Evolutionary conservation across 2,329 filamentous ascomycete species (phyloP), one percentile per base, ranked within the genome.

Genomic region (Fusarium tuaranense): DNA sequence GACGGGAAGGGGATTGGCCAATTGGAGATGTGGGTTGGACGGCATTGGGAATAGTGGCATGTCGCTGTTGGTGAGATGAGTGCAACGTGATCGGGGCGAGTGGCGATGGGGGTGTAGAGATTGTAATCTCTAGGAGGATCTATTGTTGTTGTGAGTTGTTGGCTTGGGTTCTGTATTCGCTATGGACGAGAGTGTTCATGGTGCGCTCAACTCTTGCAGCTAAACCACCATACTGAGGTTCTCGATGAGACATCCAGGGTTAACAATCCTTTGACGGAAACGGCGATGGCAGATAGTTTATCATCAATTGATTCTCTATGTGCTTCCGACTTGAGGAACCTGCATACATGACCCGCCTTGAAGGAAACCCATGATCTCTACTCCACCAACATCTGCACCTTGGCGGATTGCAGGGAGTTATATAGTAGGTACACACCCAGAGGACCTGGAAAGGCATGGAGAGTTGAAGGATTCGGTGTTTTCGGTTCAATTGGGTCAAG

Each of bases 41-140:
- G 25, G 32, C 8, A 20, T 63, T 55, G 61, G 60, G 61, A 63
- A 63, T 27, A 38, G 58, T 61, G 58, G 38, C 38, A 61, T 61
- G 22, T 48, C 44, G 32, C 60, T 25, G 30, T 16, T 2, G 59
- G 22, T 61, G 38, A 48, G 39, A 34, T 22, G 41, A 48, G 20
- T n/a, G 27, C n/a, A 38, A 58, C 27, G 18, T 53, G 48, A 53
- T 53, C 25, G 46, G 9, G 46, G 46, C 16, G 25, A 25, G 18
- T 22, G 13, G 30, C 14, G 32, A 34, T 57, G 14, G 13, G 25
- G 20, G 16, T 38, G 30, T 16, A 16, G 20, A 57, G 53, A 32
- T 32, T 30, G 30, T 9, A 2, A 12, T 1, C 30, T 32, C 30
- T 32, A 32, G 30, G 30, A 8, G 30, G 30, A 32, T 32, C 30